Evolutionary conservation across 2,329 filamentous ascomycete species (phyloP), one percentile per base, ranked within the genome.

Genomic region (Ophiocordyceps sinensis): DNA sequence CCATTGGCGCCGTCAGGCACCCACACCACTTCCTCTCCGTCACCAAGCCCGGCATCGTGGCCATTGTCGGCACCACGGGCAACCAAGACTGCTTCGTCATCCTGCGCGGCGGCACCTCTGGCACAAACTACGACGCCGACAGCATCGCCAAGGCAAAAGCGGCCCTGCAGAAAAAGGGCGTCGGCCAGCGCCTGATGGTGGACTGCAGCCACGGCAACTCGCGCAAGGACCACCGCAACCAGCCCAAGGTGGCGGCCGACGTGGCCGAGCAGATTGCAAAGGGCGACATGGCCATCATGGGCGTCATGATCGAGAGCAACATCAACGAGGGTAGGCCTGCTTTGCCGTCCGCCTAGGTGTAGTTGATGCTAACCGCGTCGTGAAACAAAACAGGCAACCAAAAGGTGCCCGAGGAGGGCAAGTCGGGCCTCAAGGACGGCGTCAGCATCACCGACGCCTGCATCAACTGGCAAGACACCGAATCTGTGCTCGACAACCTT

Each of bases 61-160:
- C 91, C 45, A 95, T 96, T 55, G 88, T 94, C 28, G 86, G 88
- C 49, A 98, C 91, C 1, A 79, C 81, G 26, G 91, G 91, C 45
- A 98, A 98, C 64, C 84, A 94, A 29, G 88, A 98, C 65, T 94
- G 89, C 69, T 98, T 94, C 63, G 86, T 94, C 42, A 94, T 98
- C 54, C 75, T 96, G 44, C 79, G 91, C 47, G 91, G 91, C 43
- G 91, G 91, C 41, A 93, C 82, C 53, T 85, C 82, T 63, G 91
- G 91, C 47, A 91, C 89, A 47, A 98, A 98, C 70, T 96, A 84
- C 66, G 87, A 94, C 59, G 75, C 83, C 4, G 71, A 80, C 59
- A 91, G 82, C 65, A 85, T 96, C 53, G 75, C 75, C 36, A 82
- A 85, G 51, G 84, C 89, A 19, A 94, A 94, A 66, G 77, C 74